Evolutionary conservation across 768 basidiomycete species (phyloP).

Genomic region (Naematelia encephala): DNA sequence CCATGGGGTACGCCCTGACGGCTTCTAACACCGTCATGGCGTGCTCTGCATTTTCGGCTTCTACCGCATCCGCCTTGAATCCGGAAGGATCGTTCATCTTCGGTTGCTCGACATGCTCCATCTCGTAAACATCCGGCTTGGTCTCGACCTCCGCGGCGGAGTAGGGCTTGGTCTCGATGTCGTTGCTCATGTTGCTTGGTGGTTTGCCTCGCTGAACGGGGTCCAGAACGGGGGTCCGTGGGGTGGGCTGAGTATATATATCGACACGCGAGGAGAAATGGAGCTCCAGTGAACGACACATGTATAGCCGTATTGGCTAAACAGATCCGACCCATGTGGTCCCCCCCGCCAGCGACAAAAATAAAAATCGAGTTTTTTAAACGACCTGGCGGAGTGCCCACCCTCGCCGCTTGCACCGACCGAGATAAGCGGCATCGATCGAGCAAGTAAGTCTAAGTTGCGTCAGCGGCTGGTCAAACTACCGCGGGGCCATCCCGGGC

Average conservation of each 20-base stretch:
- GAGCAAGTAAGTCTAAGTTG: no score
- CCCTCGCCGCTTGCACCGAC: no score
- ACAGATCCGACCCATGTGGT: neutral
- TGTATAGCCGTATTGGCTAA: neutral
- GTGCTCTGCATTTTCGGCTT: slow-evolving; percentile 36
- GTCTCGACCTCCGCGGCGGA: neutral
- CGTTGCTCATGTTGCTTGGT: neutral
- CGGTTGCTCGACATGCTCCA: slow-evolving; percentile 1
- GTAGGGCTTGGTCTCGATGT: neutral
- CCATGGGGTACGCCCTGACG: slow-evolving; percentile 40
- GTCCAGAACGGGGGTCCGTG: neutral
- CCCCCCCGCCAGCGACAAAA: no score
- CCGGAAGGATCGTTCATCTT: neutral
- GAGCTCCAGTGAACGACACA: neutral
- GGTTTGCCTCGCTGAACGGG: neutral
- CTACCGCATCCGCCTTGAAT: slow-evolving; percentile 30
- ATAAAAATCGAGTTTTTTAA: no score
- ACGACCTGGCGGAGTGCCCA: no score
- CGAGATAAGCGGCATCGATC: no score
- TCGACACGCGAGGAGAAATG: neutral
- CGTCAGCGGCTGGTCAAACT: no score
- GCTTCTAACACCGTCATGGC: slow-evolving; percentile 39
- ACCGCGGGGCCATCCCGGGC: no score
- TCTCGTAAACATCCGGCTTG: neutral
- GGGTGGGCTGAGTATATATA: neutral